A percentile compares a stretch with the other conserved stretches of the same genome.
phyloP scores from a whole-genome alignment of 495 filamentous ascomycete species.

The Corynascus novoguineensis region DNA sequence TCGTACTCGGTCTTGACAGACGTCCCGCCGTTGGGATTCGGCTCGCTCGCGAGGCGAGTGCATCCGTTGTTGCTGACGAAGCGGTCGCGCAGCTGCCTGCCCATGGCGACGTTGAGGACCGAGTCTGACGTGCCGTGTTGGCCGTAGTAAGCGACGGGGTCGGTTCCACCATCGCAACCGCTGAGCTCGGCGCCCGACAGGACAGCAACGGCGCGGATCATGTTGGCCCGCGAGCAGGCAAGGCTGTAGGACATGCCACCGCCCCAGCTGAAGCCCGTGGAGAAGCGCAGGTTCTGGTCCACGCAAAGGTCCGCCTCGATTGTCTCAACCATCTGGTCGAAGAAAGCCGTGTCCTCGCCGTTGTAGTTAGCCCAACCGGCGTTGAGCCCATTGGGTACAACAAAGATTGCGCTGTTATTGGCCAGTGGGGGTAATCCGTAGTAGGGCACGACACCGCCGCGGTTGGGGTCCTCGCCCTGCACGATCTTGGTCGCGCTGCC shows the following conservation, averaged over 20 bases:
- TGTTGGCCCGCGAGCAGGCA: slow-evolving; percentile 39
- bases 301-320: slow-evolving; percentile 42
- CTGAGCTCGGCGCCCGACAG: slow-evolving; percentile 32
- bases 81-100: slow-evolving; percentile 32
- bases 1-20: slow-evolving; percentile 31
- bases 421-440: slow-evolving; percentile 39
- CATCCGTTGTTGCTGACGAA: slow-evolving; percentile 43
- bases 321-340: slow-evolving; percentile 34
- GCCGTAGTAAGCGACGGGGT: slow-evolving; percentile 43
- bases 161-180: slow-evolving; percentile 39
- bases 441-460: slow-evolving; percentile 28
- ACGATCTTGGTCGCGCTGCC: slow-evolving; percentile 37
- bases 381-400: slow-evolving; percentile 43
- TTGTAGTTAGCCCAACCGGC: slow-evolving; percentile 43
- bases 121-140: slow-evolving; percentile 39
- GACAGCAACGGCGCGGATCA: slow-evolving; percentile 41
- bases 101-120: slow-evolving; percentile 35
- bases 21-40: not conserved
- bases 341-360: slow-evolving; percentile 42
- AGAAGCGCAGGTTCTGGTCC: slow-evolving; percentile 40
- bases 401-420: slow-evolving; percentile 38
- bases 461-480: slow-evolving; percentile 24
- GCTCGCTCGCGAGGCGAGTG: not conserved
- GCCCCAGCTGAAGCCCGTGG: slow-evolving; percentile 47
- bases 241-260: slow-evolving; percentile 45